Evolutionary conservation across 1,284 basidiomycete genomes (phyloP).

Genomic region (Ustilago hordei): DNA sequence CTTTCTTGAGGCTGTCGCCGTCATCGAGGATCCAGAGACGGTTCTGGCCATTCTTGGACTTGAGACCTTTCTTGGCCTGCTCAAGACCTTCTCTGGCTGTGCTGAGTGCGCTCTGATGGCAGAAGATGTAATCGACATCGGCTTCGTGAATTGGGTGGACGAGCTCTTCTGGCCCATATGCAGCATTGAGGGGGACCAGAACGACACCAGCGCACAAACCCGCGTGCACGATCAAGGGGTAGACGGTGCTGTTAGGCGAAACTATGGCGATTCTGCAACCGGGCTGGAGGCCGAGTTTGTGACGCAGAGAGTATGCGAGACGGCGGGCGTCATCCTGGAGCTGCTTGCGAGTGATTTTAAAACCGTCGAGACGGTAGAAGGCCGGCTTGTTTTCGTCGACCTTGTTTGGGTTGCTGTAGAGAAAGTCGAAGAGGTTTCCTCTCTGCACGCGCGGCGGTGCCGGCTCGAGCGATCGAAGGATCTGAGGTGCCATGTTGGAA

Average conservation of each 20-base stretch:
- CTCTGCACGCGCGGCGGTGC: slow-evolving; percentile 34
- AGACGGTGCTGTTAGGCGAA: slow-evolving; percentile 64
- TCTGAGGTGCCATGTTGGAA: slow-evolving; percentile 49
- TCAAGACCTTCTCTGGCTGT: slow-evolving; percentile 54
- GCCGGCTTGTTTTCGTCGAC: slow-evolving; percentile 45
- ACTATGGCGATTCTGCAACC: slow-evolving; percentile 62
- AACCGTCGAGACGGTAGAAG: slow-evolving; percentile 60
- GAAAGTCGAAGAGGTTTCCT: slow-evolving; percentile 57
- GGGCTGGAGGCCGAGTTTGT: slow-evolving; percentile 53
- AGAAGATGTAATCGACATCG: slow-evolving; percentile 56
- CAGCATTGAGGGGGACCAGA: slow-evolving; percentile 61
- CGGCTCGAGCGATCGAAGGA: slow-evolving; percentile 45
- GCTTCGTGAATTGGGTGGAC: slow-evolving; percentile 61
- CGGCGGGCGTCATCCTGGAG: slow-evolving; percentile 47
- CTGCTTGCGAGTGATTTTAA: slow-evolving; percentile 51
- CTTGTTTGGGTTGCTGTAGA: slow-evolving; percentile 57
- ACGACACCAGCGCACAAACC: slow-evolving; percentile 55
- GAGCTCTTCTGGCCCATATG: slow-evolving; percentile 64
- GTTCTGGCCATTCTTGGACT: slow-evolving; percentile 45
- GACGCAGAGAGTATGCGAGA: slow-evolving; percentile 53
- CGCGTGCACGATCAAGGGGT: slow-evolving; percentile 56
- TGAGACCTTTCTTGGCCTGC: slow-evolving; percentile 35
- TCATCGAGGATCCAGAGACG: slow-evolving; percentile 65
- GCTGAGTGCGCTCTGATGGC: slow-evolving; percentile 48
- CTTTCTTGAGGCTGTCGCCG: slow-evolving; percentile 50